Evolutionary conservation across 129 eudicot genomes (phyloP), one percentile per base, ranked within the genome.

Genomic region (Flaveria robusta): DNA sequence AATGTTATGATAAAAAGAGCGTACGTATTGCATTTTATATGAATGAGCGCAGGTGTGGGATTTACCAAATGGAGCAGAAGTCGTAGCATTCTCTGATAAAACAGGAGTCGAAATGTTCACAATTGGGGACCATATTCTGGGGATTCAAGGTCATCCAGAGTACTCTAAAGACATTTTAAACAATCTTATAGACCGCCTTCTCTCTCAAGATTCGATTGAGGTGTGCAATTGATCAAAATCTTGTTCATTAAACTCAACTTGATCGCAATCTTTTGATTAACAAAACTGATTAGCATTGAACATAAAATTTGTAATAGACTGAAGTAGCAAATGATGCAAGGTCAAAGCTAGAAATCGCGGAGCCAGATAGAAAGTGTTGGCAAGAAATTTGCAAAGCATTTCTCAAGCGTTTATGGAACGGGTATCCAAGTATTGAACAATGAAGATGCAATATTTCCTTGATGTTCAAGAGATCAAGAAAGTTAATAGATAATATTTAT

Each of bases 91-190:
- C 49, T 92, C 96, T 0, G 92, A 92, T 37, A 92, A 89, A 79
- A 92, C 96, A 16, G 85, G 83, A 26, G 90, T 92, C 11, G 97
- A 92, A 54, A 92, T 92, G 93, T 92, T 92, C 72, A 34, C 66
- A 46, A 83, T 83, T 26, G 96, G 88, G 13, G 75, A 86, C 18
- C 81, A 89, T 66, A 86, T 89, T 16, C 70, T 89, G 18, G 97
- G 97, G 14, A 87, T 86, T 66, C 97, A 92, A 78, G 97, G 97
- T 11, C 97, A 92, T 65, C 96, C 96, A 0, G 97, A 92, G 70
- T 92, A 92, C 87, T 72, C 91, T 77, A 89, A 89, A 54, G 97
- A 89, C 83, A 89, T 92, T 68, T 87, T 92, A 8, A 31, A 68
- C 51, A 66, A 92, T 56, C 87, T 89, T 66, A 84, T 89, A 5